phyloP scores from a whole-genome alignment of 164 flowering plant species.

The Aristolochia californica region DNA sequence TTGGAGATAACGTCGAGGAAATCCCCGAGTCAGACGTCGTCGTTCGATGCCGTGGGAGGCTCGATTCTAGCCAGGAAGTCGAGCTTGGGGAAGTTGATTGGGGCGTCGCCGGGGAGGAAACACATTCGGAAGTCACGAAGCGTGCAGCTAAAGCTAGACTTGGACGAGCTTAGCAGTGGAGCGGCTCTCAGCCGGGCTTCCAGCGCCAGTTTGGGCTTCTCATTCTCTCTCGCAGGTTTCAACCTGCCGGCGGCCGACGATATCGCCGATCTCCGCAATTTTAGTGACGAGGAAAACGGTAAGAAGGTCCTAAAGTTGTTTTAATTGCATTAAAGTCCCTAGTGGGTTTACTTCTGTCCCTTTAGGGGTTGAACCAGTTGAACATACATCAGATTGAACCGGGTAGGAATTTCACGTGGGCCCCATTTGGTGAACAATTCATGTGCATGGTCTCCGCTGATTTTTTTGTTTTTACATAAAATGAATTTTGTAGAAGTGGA shows the following conservation, averaged over 20 bases:
- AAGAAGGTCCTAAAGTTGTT: too few species aligned
- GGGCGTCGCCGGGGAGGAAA: constrained; percentile 55
- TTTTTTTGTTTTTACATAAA: background rate
- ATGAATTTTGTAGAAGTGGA: constrained; percentile 38
- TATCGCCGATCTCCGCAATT: constrained; percentile 47
- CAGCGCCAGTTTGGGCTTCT: constrained; percentile 88
- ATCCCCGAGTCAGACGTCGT: constrained; percentile 25
- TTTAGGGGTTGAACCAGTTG: too few species aligned
- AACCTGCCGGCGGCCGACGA: constrained; percentile 76
- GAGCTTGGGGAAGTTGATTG: constrained; percentile 30
- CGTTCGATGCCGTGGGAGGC: constrained; percentile 23
- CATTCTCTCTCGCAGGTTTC: constrained; percentile 88
- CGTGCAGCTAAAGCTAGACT: constrained; percentile 64
- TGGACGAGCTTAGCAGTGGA: constrained; percentile 57
- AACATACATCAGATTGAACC: too few species aligned
- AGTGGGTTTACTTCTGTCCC: too few species aligned
- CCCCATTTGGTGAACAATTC: too few species aligned
- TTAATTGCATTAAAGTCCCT: too few species aligned
- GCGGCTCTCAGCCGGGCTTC: constrained; percentile 91
- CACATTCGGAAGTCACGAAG: constrained; percentile 83
- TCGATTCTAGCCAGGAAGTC: constrained; percentile 38
- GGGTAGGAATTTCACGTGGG: too few species aligned
- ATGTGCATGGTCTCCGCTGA: too few species aligned
- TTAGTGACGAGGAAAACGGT: constrained; percentile 72
- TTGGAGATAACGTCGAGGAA: constrained; percentile 35